phyloP scores from a whole-genome alignment of 75 land plant genomes.

The Cryptomeria japonica region DNA sequence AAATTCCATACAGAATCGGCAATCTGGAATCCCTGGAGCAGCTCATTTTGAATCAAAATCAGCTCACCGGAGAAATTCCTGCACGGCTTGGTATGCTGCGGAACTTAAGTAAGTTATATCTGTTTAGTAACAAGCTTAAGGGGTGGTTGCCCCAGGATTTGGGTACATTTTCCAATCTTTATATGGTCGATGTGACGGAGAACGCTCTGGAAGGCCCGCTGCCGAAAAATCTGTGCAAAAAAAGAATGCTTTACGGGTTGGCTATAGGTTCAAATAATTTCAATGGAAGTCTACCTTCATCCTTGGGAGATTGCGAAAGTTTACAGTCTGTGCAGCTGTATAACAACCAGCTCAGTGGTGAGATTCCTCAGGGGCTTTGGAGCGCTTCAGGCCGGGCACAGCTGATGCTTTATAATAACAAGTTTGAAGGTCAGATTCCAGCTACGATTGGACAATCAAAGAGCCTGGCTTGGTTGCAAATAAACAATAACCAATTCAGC shows the following conservation, averaged over 20 bases:
- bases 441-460: background rate
- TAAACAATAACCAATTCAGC: background rate
- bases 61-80: background rate
- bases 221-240: slow-evolving; percentile 51
- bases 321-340: too few species aligned
- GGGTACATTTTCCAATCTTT: slow-evolving; percentile 46
- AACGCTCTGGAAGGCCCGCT: slow-evolving; percentile 50
- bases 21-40: background rate
- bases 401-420: background rate
- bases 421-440: background rate
- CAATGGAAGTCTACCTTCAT: too few species aligned
- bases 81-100: too few species aligned
- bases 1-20: slow-evolving; percentile 22
- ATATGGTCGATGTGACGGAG: slow-evolving; percentile 54
- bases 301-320: too few species aligned
- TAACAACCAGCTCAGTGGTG: background rate
- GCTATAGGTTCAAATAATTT: slow-evolving; percentile 46
- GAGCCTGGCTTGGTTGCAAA: background rate
- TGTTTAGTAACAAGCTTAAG: slow-evolving; percentile 40
- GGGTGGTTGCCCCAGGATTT: slow-evolving; percentile 49
- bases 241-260: slow-evolving; percentile 51
- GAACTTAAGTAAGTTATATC: slow-evolving; percentile 27
- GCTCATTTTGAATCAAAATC: background rate
- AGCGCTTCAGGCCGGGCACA: background rate
- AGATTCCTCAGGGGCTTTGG: background rate